Base-by-base conservation (phyloP, 202 grass and related monocot species). In the Eragrostis tef region DNA sequence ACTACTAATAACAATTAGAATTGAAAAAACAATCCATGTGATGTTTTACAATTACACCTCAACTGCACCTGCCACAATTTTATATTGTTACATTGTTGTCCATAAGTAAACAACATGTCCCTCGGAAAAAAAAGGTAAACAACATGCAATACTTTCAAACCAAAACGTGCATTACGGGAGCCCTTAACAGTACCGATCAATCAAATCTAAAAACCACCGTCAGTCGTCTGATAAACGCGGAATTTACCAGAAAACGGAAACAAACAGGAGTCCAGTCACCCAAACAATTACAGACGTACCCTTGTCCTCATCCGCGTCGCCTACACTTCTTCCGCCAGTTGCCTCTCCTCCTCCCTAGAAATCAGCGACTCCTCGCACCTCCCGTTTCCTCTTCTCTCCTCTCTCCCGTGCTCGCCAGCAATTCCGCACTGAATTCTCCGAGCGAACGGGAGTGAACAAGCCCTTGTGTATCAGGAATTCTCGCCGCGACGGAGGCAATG, bases 401-500 rank as follows among this genome's bases (percentile, higher is more conserved):
- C 49, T 84, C 51, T 0, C n/a, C 39, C 79, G 52, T 58, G 43
- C 19, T 1, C 50, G 0, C 45, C 9, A 3, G 44, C 53, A 83
- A 44, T 68, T 21, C 67, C 34, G 10, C 52, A 24, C 29, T n/a
- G 9, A 47, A 56, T 51, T 54, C 65, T 41, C 75, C 52, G 42
- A 21, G 64, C 29, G 0, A 13, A 72, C 41, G 15, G 20, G 54
- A 26, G 24, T 9, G 7, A 57, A 57, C n/a, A 73, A 67, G 16
- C 25, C 6, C 29, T 66, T 67, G 60, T 11, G 54, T 13, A 5
- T 19, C 6, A 58, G 15, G 65, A 31, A 31, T 3, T 72, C 82
- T 49, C 39, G 50, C 27, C 34, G 68, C 54, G 43, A 47, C 25
- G 14, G 58, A 57, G 27, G 83, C 45, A 66, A 94, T 93, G 94